Evolutionary conservation across 176 grass and related monocot genomes (phyloP).

Genomic region (Bonia amplexicaulis): DNA sequence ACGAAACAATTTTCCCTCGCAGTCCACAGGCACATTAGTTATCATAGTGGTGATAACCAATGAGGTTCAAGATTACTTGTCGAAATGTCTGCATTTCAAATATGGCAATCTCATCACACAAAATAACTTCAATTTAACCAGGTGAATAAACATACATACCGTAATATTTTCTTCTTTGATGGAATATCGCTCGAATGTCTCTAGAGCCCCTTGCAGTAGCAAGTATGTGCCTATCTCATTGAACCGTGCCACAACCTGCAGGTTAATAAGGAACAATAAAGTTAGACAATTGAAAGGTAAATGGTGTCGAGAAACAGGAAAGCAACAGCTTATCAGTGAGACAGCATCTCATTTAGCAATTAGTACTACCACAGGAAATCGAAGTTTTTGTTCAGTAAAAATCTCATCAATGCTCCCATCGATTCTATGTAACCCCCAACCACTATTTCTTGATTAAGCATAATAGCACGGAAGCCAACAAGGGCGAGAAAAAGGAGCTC

Average conservation of each 20-base stretch:
- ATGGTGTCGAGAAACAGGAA: neutral
- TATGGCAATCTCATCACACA: neutral
- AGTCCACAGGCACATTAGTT: neutral
- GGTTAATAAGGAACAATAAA: neutral
- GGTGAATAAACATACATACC: slow-evolving; percentile 35
- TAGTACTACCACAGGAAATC: neutral
- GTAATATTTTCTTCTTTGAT: slow-evolving; percentile 81
- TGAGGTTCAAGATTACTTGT: neutral
- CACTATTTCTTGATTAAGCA: neutral
- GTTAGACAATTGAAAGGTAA: neutral
- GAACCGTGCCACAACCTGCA: slow-evolving; percentile 91
- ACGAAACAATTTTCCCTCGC: neutral
- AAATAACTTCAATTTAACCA: neutral
- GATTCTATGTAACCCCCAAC: neutral
- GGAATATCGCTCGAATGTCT: slow-evolving; percentile 74
- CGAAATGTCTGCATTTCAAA: neutral
- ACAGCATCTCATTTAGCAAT: neutral
- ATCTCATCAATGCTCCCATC: neutral
- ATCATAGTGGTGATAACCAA: neutral
- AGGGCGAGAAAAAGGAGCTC: neutral
- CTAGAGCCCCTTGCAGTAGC: slow-evolving; percentile 79
- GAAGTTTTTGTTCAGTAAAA: neutral
- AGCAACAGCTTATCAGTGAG: neutral
- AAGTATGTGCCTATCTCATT: slow-evolving; percentile 85
- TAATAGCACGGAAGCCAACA: neutral